A percentile compares a stretch with the other conserved stretches of the same genome.
Evolutionary conservation across 2,329 filamentous ascomycete species (phyloP).

Genomic region (Colletotrichum sp.): DNA sequence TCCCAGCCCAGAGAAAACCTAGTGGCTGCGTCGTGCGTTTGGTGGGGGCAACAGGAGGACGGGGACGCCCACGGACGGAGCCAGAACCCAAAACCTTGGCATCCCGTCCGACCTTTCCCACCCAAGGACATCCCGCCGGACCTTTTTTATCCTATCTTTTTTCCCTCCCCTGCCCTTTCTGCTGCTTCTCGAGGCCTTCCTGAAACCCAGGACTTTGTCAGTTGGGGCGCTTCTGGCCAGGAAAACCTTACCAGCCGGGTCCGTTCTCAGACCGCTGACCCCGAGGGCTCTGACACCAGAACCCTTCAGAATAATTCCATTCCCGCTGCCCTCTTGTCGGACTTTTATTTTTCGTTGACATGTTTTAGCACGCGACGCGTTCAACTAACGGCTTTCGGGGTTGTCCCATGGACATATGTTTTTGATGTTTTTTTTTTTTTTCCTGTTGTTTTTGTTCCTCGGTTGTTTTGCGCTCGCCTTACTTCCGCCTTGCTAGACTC

Average conservation of each 20-base stretch:
- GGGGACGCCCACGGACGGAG: background rate
- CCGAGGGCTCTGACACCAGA: background rate
- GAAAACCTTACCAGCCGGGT: background rate
- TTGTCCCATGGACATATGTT: background rate
- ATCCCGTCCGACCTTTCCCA: constrained; percentile 11
- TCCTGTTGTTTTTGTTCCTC: background rate
- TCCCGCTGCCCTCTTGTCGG: background rate
- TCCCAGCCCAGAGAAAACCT: background rate
- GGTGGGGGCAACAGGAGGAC: background rate
- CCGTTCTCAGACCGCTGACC: background rate
- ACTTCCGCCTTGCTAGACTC: background rate
- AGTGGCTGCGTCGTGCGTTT: background rate
- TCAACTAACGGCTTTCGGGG: background rate
- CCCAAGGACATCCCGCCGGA: background rate
- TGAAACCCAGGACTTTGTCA: constrained; percentile 15
- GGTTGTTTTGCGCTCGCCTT: background rate
- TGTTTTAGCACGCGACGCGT: background rate
- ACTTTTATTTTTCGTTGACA: background rate
- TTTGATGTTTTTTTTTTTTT: background rate
- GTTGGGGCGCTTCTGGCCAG: background rate
- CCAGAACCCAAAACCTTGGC: constrained; percentile 16
- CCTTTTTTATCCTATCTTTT: background rate
- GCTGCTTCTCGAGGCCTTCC: background rate
- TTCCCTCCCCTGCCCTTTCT: background rate
- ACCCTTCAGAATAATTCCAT: background rate